These are phyloP conservation scores for Phoma herbarum DNA, from an alignment of 2,329 filamentous ascomycete genomes.

Conservation along the genomic window DNA sequence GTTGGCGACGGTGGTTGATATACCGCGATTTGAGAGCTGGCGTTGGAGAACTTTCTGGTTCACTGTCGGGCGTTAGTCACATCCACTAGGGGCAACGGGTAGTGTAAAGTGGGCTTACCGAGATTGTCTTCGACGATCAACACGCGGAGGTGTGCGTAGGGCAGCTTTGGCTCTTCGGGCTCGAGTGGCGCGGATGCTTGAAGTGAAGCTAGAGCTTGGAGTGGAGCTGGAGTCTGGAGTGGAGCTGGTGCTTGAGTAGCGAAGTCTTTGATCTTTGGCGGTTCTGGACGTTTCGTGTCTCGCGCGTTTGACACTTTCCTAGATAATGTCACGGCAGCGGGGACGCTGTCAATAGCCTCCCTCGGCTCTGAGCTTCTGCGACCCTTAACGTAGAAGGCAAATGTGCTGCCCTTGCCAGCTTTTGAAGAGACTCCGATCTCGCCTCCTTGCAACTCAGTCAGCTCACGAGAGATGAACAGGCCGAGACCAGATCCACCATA, in stretches of 20 bases:
- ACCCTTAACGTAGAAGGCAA: conserved; percentile 78
- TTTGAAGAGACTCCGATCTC: conserved; percentile 77
- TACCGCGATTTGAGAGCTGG: conserved; percentile 59
- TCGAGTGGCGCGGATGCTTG: neutral
- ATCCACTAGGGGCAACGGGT: neutral
- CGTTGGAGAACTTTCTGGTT: conserved; percentile 61
- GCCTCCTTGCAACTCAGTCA: conserved; percentile 83
- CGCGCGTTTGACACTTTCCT: conserved; percentile 45
- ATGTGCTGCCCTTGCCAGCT: conserved; percentile 74
- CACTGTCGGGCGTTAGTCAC: conserved; percentile 46
- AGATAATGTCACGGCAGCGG: conserved; percentile 30
- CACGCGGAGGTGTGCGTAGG: conserved; percentile 40
- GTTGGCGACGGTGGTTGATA: conserved; percentile 58
- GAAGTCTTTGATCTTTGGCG: conserved; percentile 49
- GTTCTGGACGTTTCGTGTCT: conserved; percentile 28
- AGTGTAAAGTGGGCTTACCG: conserved; percentile 29
- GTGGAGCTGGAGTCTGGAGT: neutral
- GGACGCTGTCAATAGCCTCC: conserved; percentile 41
- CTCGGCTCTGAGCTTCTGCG: conserved; percentile 61
- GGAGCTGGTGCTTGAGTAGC: conserved; percentile 33
- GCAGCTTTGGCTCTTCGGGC: conserved; percentile 21
- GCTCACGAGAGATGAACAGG: conserved; percentile 78
- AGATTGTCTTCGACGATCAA: conserved; percentile 56
- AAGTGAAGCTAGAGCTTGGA: conserved; percentile 22
- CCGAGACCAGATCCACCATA: conserved; percentile 83